phyloP scores from a whole-genome alignment of 768 basidiomycete genomes.

The Serendipita sp. region DNA sequence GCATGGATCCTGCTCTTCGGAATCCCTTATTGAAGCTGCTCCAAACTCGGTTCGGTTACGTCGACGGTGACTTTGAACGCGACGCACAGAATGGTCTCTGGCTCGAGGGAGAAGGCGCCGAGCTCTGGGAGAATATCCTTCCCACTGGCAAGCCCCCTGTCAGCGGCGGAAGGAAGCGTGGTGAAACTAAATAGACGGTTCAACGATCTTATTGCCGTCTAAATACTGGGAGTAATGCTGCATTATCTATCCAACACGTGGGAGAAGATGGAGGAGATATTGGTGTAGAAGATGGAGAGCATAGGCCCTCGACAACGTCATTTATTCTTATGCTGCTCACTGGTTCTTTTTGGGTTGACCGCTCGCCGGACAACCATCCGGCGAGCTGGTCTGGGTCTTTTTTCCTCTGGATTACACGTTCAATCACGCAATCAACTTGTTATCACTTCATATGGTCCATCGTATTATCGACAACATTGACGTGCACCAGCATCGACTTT shows the following conservation, averaged over 20 bases:
- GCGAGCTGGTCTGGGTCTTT: neutral
- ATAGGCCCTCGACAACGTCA: neutral
- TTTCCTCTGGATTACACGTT: neutral
- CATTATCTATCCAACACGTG: too few relatives aligned
- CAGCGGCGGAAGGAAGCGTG: slow-evolving; percentile 2
- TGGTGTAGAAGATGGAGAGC: neutral
- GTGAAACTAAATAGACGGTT: neutral
- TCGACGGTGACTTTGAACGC: slow-evolving; percentile 74
- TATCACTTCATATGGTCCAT: too few relatives aligned
- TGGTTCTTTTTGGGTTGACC: neutral
- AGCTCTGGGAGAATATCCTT: slow-evolving; percentile 9
- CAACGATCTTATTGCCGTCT: too few relatives aligned
- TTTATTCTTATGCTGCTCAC: neutral
- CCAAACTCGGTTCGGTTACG: slow-evolving; percentile 56
- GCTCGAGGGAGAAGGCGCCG: slow-evolving; percentile 47
- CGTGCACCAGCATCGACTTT: too few relatives aligned
- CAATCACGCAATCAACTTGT: too few relatives aligned
- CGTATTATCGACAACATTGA: too few relatives aligned
- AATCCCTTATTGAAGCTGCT: slow-evolving; percentile 63
- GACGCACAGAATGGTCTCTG: slow-evolving; percentile 47
- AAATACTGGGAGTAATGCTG: neutral
- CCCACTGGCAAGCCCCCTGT: slow-evolving; percentile 4
- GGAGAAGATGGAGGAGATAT: too few relatives aligned
- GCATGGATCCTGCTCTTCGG: slow-evolving; percentile 76
- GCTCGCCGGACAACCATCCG: neutral